Percentiles rank a stretch among this genome's conserved stretches.
Conservation (phyloP, 352 stramenopile genomes). For the Globisporangium paddicum region DNA sequence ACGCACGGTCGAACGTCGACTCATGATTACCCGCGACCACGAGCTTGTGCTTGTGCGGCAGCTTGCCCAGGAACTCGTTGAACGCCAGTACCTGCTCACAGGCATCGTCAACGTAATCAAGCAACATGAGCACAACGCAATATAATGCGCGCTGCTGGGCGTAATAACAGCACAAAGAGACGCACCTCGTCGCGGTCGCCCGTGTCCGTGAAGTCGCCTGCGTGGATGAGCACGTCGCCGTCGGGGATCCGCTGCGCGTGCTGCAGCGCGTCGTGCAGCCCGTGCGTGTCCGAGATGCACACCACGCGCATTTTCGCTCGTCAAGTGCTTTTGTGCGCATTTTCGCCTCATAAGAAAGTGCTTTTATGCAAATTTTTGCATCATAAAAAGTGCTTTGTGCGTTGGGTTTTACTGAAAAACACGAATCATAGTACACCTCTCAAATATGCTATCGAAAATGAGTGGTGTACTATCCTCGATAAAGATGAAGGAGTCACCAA, state of each 20-base stretch:
- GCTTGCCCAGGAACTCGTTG: slow-evolving; percentile 56
- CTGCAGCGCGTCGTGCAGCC: slow-evolving; percentile 47
- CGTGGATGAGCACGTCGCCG: slow-evolving; percentile 72
- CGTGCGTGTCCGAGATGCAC: slow-evolving; percentile 44
- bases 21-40: slow-evolving; percentile 84
- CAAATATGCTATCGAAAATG: no score
- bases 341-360: no score
- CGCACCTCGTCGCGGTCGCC: slow-evolving; percentile 32
- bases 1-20: slow-evolving; percentile 65
- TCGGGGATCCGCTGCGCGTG: slow-evolving; percentile 24
- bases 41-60: slow-evolving; percentile 75
- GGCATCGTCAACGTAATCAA: no score
- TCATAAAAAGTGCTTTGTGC: no score
- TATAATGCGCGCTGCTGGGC: neutral
- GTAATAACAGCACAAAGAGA: neutral
- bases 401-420: no score
- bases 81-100: slow-evolving; percentile 39
- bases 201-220: slow-evolving; percentile 75
- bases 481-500: no score
- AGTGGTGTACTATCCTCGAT: no score
- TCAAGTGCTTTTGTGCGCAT: neutral
- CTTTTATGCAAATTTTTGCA: no score
- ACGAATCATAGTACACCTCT: no score
- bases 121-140: no score
- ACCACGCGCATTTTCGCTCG: slow-evolving; percentile 26